These are phyloP conservation scores for Fusarium nisikadoi DNA, from an alignment of 2,329 filamentous ascomycete species.

Conservation along the genomic window DNA sequence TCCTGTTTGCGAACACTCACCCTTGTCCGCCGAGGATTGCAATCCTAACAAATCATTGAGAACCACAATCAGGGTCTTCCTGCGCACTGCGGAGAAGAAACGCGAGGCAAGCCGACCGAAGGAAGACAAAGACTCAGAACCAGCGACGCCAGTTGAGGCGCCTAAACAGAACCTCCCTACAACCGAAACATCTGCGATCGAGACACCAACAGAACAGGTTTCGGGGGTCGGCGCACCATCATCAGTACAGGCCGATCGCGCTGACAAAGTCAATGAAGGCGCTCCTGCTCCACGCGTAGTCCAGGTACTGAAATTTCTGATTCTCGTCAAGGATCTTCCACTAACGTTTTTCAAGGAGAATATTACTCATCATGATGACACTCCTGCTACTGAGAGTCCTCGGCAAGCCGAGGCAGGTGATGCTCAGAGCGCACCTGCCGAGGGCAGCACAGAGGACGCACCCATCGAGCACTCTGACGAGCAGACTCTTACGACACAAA, in stretches of 20 bases:
- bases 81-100: conserved; percentile 93
- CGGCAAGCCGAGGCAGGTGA: conserved; percentile 28
- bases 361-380: conserved; percentile 9
- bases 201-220: conserved; percentile 33
- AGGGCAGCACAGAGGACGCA: conserved; percentile 28
- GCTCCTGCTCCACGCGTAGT: conserved; percentile 15
- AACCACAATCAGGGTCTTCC: conserved; percentile 89
- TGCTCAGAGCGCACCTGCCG: conserved; percentile 15
- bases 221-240: conserved; percentile 5
- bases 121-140: conserved; percentile 55
- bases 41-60: conserved; percentile 90
- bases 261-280: conserved; percentile 9
- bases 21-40: conserved; percentile 86
- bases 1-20: conserved; percentile 92
- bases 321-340: not conserved
- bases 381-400: not conserved
- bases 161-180: conserved; percentile 48
- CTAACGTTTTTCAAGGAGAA: conserved; percentile 11
- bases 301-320: conserved; percentile 25
- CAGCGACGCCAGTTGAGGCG: conserved; percentile 56
- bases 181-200: conserved; percentile 32
- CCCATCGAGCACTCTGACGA: conserved; percentile 35
- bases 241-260: conserved; percentile 8
- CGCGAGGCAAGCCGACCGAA: conserved; percentile 72
- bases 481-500: conserved; percentile 30